Evolutionary conservation across 306 rosid genomes (phyloP), one percentile per base, ranked within the genome.

Genomic region (Citrullus amarus): DNA sequence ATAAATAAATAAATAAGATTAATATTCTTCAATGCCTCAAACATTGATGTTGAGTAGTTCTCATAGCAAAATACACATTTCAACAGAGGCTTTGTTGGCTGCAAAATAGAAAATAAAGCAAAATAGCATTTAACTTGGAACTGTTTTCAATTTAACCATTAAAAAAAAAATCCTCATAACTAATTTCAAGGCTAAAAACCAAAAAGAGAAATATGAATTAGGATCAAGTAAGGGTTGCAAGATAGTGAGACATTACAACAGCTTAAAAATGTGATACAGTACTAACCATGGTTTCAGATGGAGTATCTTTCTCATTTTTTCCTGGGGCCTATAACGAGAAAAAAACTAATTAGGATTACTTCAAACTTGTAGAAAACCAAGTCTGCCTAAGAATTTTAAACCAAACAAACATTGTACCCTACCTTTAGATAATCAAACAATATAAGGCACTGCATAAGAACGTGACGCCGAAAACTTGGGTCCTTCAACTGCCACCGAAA

Each of bases 401-500:
- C 12, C 55, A 68, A 6, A 68, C 55, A 68, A 6, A 43, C 36
- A 18, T 17, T 63, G 79, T 63, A 57, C 46, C 54, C 75, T 88
- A 93, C 98, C 97, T 92, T 94, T 85, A 94, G 67, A 85, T 94
- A 94, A 82, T 94, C 93, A 51, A 92, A 94, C 83, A 94, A 81
- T 88, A 94, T 90, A 79, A 94, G 98, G 86, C 98, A 94, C 86
- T 94, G 97, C 84, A 94, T 92, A 80, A 94, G 97, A 86, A 90
- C 79, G 41, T 94, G 98, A 41, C 98, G 95, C 58, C 97, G 92
- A 74, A 94, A 94, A 85, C 98, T 94, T 76, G 98, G 90, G 83
- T 94, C 98, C 86, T 94, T 94, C 72, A 94, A 86, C 98, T 93
- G 86, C 50, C 28, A 59, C 60, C 34, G 9, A 62, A 28, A 12